Conservation (phyloP, 2,329 filamentous ascomycete genomes). For the Aspergillus viridinutans region DNA sequence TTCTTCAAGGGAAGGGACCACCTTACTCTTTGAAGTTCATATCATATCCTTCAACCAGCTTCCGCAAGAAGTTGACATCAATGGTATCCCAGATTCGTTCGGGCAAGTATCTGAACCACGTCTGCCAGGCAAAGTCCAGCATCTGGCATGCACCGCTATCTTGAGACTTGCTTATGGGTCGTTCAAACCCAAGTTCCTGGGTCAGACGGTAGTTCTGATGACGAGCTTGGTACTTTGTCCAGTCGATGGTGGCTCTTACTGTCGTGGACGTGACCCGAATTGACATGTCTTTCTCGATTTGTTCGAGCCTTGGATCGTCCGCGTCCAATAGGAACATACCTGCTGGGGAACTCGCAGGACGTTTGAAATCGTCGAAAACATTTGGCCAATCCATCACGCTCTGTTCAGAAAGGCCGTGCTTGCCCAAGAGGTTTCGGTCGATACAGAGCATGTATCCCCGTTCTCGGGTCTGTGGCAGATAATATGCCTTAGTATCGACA, state of each 20-base stretch:
- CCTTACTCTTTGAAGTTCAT: slow-evolving; percentile 53
- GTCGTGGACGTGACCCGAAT: slow-evolving; percentile 16
- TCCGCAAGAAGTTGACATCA: slow-evolving; percentile 58
- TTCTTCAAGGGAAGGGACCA: background rate
- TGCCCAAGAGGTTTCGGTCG: slow-evolving; percentile 30
- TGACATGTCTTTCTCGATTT: slow-evolving; percentile 48
- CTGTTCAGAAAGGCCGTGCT: slow-evolving; percentile 14
- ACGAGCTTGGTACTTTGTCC: slow-evolving; percentile 51
- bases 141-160: slow-evolving; percentile 50
- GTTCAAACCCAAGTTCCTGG: slow-evolving; percentile 49
- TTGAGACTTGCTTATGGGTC: slow-evolving; percentile 59
- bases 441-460: slow-evolving; percentile 59
- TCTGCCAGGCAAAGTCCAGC: slow-evolving; percentile 53
- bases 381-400: slow-evolving; percentile 36
- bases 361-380: slow-evolving; percentile 46
- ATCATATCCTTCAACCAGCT: slow-evolving; percentile 51
- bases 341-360: slow-evolving; percentile 59
- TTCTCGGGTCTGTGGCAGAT: slow-evolving; percentile 66
- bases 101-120: slow-evolving; percentile 50
- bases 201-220: slow-evolving; percentile 55
- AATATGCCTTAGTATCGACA: slow-evolving; percentile 67
- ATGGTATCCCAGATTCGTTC: slow-evolving; percentile 63
- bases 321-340: slow-evolving; percentile 57
- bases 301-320: slow-evolving; percentile 52
- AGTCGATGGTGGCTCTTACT: slow-evolving; percentile 23